Evolutionary conservation across 2,329 filamentous ascomycete species (phyloP).

Genomic region (Orbilia javanica): DNA sequence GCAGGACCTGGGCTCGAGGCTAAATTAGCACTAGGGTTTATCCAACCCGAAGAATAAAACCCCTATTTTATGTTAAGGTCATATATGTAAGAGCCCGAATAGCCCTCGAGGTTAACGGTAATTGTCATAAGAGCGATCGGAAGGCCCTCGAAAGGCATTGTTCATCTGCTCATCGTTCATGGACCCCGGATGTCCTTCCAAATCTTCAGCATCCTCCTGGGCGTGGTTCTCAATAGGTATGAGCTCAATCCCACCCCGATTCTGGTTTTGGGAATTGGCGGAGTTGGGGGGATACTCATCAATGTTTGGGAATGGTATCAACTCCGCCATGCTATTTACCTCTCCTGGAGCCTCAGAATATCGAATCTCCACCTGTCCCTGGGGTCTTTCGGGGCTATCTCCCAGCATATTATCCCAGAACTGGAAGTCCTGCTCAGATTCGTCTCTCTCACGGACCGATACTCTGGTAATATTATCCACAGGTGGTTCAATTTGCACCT

Average conservation of each 20-base stretch:
- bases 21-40: no score
- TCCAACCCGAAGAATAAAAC: no score
- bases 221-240: neutral
- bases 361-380: neutral
- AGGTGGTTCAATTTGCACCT: neutral
- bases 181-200: neutral
- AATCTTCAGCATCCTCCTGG: neutral
- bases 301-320: neutral
- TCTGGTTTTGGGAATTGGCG: neutral
- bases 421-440: constrained; percentile 7
- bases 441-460: neutral
- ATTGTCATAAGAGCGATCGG: neutral
- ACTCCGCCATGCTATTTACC: neutral
- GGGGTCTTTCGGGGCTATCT: constrained; percentile 18
- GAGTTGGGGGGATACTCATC: neutral
- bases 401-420: constrained; percentile 21
- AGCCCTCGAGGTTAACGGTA: no score
- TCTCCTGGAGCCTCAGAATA: neutral
- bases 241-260: neutral
- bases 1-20: no score
- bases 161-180: neutral
- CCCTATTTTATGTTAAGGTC: no score
- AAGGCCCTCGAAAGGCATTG: neutral
- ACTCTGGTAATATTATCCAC: constrained; percentile 8
- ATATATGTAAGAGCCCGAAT: no score